phyloP scores from a whole-genome alignment of 176 grass and related monocot genomes.

The barley (Hordeum vulgare) region DNA sequence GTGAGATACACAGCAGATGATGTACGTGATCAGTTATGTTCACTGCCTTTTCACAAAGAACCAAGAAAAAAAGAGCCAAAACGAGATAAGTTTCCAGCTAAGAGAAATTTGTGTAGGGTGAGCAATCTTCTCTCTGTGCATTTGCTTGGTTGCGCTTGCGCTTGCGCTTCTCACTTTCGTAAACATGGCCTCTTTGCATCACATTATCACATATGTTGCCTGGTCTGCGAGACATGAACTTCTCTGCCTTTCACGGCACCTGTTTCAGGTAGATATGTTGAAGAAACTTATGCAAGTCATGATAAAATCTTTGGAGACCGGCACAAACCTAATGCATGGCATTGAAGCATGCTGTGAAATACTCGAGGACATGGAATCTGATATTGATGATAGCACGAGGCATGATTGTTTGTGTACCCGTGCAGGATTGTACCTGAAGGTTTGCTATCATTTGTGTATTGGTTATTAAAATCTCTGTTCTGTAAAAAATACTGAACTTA shows the following conservation, averaged over 20 bases:
- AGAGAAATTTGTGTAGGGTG: conserved; percentile 54
- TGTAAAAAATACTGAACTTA: conserved; percentile 9
- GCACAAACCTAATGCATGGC: conserved; percentile 50
- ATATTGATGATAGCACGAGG: conserved; percentile 39
- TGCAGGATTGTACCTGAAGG: conserved; percentile 84
- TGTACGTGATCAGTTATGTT: conserved; percentile 50
- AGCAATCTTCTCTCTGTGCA: background rate
- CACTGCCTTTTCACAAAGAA: conserved; percentile 48
- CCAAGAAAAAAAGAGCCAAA: conserved; percentile 19
- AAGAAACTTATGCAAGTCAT: conserved; percentile 69
- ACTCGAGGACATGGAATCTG: conserved; percentile 46
- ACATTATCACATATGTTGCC: background rate
- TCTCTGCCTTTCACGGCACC: conserved; percentile 32
- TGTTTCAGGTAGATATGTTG: conserved; percentile 67
- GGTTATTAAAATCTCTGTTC: conserved; percentile 10
- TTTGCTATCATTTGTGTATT: conserved; percentile 36
- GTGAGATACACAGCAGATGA: conserved; percentile 70
- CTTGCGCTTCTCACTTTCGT: background rate
- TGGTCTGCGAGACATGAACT: conserved; percentile 22
- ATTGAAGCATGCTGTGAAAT: conserved; percentile 91
- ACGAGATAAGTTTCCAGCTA: conserved; percentile 16
- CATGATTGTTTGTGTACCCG: conserved; percentile 79
- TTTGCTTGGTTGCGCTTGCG: background rate
- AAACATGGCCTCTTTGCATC: background rate
- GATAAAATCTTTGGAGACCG: conserved; percentile 43